phyloP scores from a whole-genome alignment of 2,329 filamentous ascomycete genomes.

The Pestalotiopsis sp. region DNA sequence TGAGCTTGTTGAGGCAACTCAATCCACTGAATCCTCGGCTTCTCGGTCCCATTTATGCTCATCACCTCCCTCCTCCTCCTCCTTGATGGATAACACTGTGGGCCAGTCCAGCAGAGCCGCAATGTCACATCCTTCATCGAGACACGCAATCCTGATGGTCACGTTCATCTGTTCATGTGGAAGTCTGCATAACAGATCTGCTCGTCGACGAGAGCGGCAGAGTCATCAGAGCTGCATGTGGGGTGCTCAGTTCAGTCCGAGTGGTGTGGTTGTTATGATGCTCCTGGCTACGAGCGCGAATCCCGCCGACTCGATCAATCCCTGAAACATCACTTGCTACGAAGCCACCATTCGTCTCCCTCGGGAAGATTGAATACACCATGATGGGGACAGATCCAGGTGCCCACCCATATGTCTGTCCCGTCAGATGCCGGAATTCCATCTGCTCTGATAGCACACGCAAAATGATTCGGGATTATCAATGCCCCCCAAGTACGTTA shows the following conservation, averaged over 20 bases:
- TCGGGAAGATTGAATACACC: no score
- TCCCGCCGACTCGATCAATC: not conserved
- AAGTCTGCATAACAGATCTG: not conserved
- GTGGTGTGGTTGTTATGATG: not conserved
- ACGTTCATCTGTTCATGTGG: not conserved
- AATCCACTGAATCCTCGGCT: not conserved
- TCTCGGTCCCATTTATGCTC: not conserved
- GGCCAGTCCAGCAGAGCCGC: not conserved
- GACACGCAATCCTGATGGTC: not conserved
- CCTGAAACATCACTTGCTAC: not conserved
- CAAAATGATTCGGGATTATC: no score
- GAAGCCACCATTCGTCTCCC: no score
- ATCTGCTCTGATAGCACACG: no score
- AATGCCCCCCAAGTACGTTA: no score
- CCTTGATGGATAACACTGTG: not conserved
- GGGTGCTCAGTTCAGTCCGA: not conserved
- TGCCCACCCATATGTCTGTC: no score
- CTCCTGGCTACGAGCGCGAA: not conserved
- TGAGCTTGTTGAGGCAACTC: not conserved
- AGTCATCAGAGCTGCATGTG: not conserved
- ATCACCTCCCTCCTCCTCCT: not conserved
- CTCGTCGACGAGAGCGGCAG: not conserved
- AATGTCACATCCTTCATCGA: not conserved
- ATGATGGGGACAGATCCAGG: no score
- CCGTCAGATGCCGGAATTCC: no score